Evolutionary conservation across 2,329 filamentous ascomycete species (phyloP).

Genomic region (Xylariaceae sp.): DNA sequence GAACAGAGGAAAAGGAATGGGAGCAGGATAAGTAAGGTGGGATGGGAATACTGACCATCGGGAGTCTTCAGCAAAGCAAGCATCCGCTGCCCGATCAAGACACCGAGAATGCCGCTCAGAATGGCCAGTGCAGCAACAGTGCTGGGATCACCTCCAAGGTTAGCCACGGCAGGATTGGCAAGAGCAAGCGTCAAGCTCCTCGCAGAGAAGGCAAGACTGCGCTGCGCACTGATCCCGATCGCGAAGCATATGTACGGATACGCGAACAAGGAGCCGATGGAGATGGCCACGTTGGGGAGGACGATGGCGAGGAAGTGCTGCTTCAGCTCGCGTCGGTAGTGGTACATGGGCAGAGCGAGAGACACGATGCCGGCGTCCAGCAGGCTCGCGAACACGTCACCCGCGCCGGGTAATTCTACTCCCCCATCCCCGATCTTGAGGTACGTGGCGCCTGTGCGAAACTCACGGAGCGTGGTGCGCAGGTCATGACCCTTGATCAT

Average conservation of each 20-base stretch:
- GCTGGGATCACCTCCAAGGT: constrained; percentile 51
- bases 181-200: constrained; percentile 55
- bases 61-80: constrained; percentile 47
- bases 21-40: background rate
- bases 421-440: constrained; percentile 42
- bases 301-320: constrained; percentile 50
- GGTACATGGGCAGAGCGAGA: constrained; percentile 56
- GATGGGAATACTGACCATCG: constrained; percentile 37
- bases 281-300: constrained; percentile 46
- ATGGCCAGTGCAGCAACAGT: constrained; percentile 53
- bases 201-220: constrained; percentile 51
- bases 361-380: constrained; percentile 55
- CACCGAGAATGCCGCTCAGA: constrained; percentile 54
- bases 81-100: constrained; percentile 47
- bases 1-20: background rate
- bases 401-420: constrained; percentile 43
- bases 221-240: constrained; percentile 47
- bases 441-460: constrained; percentile 50
- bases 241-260: constrained; percentile 51
- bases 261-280: constrained; percentile 48
- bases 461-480: constrained; percentile 37
- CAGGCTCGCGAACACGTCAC: constrained; percentile 49
- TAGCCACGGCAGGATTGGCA: constrained; percentile 51
- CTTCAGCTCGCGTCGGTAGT: constrained; percentile 51
- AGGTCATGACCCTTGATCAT: constrained; percentile 39